Conservation (phyloP, 169 alveolate genomes). For the Plasmodium gallinaceum region DNA sequence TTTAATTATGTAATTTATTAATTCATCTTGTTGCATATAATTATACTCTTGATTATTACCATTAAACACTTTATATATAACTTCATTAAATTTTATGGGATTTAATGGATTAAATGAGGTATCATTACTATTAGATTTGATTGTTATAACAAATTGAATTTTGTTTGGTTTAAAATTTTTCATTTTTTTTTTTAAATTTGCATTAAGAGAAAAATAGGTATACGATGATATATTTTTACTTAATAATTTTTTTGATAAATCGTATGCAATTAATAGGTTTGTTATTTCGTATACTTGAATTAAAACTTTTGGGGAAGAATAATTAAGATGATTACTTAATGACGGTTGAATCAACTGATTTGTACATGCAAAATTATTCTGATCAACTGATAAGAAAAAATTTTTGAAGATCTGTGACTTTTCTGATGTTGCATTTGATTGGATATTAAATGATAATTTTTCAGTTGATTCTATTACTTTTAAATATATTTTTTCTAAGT, state of each 20-base stretch:
- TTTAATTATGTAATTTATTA: constrained; percentile 53
- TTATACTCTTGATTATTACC: constrained; percentile 39
- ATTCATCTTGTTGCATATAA: constrained; percentile 41
- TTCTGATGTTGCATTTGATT: constrained; percentile 16
- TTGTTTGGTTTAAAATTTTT: constrained; percentile 54
- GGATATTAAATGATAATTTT: constrained; percentile 36
- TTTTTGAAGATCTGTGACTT: constrained; percentile 52
- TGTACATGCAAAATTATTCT: constrained; percentile 51
- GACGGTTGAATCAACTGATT: constrained; percentile 21
- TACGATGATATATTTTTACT: constrained; percentile 52
- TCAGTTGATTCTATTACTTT: constrained; percentile 52
- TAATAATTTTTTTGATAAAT: constrained; percentile 64
- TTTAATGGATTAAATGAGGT: constrained; percentile 16
- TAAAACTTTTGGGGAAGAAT: constrained; percentile 45
- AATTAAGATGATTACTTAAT: constrained; percentile 23
- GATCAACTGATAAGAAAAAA: constrained; percentile 20
- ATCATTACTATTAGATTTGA: constrained; percentile 41
- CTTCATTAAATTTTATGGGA: constrained; percentile 42
- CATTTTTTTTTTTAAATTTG: constrained; percentile 46
- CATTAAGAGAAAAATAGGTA: constrained; percentile 30
- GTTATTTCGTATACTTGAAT: constrained; percentile 60
- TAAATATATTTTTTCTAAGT: constrained; percentile 47
- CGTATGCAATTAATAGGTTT: constrained; percentile 48
- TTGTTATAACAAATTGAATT: constrained; percentile 49
- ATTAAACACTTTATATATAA: constrained; percentile 54